A percentile compares a stretch with the other conserved stretches of the same genome.
These are phyloP conservation scores for Naganishia randhawae DNA, from an alignment of 768 basidiomycete genomes.

Conservation along the genomic window DNA sequence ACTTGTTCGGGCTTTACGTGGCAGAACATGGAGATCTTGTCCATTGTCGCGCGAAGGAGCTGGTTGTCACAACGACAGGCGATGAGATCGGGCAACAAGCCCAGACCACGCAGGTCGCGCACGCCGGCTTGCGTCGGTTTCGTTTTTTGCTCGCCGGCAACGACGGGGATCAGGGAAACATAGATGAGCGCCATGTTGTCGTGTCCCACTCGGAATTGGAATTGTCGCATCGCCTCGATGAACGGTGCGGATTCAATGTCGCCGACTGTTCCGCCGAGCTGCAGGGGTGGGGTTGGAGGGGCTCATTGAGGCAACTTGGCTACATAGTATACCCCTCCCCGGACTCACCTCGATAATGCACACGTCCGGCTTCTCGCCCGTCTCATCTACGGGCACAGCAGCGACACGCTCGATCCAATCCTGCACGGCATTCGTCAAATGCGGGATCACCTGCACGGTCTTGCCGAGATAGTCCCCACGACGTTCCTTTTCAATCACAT, in stretches of 20 bases:
- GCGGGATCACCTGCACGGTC: constrained; percentile 95
- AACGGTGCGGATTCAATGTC: constrained; percentile 99
- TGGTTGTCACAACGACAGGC: constrained; percentile 84
- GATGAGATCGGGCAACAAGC: constrained; percentile 92
- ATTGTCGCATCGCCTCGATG: constrained; percentile 98
- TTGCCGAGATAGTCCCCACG: constrained; percentile 77
- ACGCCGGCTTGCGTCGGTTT: constrained; percentile 98
- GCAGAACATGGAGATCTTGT: constrained; percentile 99
- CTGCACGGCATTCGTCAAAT: constrained; percentile 93
- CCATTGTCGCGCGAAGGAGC: constrained; percentile 77
- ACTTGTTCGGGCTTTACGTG: constrained; percentile 82
- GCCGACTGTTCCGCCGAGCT: constrained; percentile 94
- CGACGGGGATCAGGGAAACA: constrained; percentile 95
- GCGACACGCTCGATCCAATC: constrained; percentile 97
- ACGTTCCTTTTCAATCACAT: constrained; percentile 90
- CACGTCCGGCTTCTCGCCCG: constrained; percentile 86
- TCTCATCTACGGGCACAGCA: constrained; percentile 89
- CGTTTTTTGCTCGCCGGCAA: constrained; percentile 98
- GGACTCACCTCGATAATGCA: constrained; percentile 86
- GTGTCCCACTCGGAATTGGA: constrained; percentile 95
- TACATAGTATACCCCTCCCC: too few species aligned
- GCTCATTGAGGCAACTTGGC: neutral
- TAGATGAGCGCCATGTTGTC: constrained; percentile 96
- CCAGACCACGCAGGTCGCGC: constrained; percentile 84
- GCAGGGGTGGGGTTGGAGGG: constrained; percentile 45